Conservation (phyloP, 495 filamentous ascomycete species). For the Penicillium paradoxum region DNA sequence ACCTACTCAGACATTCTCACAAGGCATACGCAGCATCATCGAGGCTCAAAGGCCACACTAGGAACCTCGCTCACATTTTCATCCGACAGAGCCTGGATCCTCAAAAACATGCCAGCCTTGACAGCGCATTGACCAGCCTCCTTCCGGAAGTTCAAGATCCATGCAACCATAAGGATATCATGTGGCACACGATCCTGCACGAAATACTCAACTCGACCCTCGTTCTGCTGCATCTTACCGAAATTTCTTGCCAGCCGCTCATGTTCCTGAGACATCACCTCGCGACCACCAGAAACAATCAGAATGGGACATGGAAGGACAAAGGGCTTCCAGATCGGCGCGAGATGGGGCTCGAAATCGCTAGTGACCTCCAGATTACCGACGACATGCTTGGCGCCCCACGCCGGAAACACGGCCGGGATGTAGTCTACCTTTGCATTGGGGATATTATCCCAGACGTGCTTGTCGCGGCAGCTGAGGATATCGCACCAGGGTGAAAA, state of each 20-base stretch:
- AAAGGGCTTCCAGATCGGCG: constrained; percentile 31
- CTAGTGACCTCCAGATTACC: constrained; percentile 13
- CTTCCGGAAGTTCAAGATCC: constrained; percentile 26
- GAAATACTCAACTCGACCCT: constrained; percentile 22
- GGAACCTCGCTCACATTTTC: background rate
- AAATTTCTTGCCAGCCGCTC: constrained; percentile 27
- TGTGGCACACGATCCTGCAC: constrained; percentile 31
- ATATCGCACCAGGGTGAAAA: constrained; percentile 40
- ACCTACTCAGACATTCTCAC: background rate
- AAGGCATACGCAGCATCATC: background rate
- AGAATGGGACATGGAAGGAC: constrained; percentile 30
- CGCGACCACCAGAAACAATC: constrained; percentile 34
- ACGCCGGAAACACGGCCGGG: constrained; percentile 23
- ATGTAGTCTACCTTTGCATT: constrained; percentile 38
- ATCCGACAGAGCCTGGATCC: background rate
- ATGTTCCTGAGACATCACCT: constrained; percentile 36
- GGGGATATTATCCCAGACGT: constrained; percentile 16
- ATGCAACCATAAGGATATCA: constrained; percentile 36
- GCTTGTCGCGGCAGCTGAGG: constrained; percentile 5
- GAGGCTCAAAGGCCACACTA: background rate
- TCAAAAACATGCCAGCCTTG: constrained; percentile 32
- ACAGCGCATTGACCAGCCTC: constrained; percentile 23
- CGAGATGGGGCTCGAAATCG: constrained; percentile 26
- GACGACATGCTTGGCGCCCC: constrained; percentile 31
- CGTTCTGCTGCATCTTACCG: constrained; percentile 15